Evolutionary conservation across 805 yeast species (phyloP), one percentile per base, ranked within the genome.

Genomic region (Alloascoidea hylecoeti): DNA sequence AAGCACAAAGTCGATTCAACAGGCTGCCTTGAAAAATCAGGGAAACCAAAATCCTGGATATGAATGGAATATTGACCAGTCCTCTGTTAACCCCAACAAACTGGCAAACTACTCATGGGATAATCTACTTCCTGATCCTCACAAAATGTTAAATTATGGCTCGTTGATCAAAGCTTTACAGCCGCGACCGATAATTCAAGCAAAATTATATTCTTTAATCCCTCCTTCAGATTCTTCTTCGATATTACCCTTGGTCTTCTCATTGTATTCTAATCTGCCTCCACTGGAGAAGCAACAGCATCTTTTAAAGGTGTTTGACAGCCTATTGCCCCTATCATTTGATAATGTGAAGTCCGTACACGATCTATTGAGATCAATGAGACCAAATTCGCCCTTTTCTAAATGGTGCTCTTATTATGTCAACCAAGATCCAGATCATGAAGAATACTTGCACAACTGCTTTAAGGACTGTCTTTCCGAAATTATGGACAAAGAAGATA

Each of bases 21-120:
- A 23, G n/a, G 13, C 9, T 9, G 30, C 30, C 9, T 9, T 23
- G n/a, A 23, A 23, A n/a, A n/a, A 9, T 23, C 30, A 9, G 13
- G 13, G 9, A 9, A 23, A 9, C n/a, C 30, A 23, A 9, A 9
- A 23, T 23, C 30, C 30, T 23, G 30, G 30, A 9, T n/a, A 9
- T 23, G 9, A 9, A 23, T n/a, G 30, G 30, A 9, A 9, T 9
- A 9, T n/a, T 23, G 9, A 23, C n/a, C 13, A 23, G 30, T 9
- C 30, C 30, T 23, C 30, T n/a, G n/a, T 23, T n/a, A 23, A 23
- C n/a, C 30, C 30, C n/a, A 23, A 23, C n/a, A 23, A 23, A 23
- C 30, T 23, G 30, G 30, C 30, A 23, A 23, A 23, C n/a, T 23
- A 23, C n/a, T 23, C 30, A 23, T 23, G 30, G 30, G 30, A 23